phyloP scores from a whole-genome alignment of 2,329 filamentous ascomycete genomes.

The Leptoxyphium fumago region DNA sequence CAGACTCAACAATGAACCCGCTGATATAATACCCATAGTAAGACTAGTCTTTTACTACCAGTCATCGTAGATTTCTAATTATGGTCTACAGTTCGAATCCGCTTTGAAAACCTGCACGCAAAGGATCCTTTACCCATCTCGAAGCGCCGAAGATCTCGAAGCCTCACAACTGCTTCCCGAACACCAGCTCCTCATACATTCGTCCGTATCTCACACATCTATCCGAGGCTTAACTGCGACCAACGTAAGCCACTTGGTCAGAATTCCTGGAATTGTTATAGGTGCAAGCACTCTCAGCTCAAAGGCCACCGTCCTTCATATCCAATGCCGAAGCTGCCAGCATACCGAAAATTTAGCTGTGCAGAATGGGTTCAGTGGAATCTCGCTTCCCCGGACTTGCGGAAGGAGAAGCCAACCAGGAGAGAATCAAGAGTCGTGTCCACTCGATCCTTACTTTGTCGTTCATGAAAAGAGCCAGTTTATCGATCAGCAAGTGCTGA shows the following conservation, averaged over 20 bases:
- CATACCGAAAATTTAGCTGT: conserved; percentile 57
- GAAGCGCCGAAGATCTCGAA: conserved; percentile 45
- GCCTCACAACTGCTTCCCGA: conserved; percentile 42
- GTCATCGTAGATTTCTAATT: not conserved
- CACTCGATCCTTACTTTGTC: conserved; percentile 89
- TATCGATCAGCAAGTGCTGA: conserved; percentile 95
- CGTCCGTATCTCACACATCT: conserved; percentile 74
- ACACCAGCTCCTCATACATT: conserved; percentile 90
- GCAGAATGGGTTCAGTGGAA: conserved; percentile 71
- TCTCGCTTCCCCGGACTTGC: conserved; percentile 72
- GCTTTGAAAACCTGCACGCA: conserved; percentile 86
- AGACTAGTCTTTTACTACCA: conserved; percentile 12
- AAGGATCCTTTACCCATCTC: conserved; percentile 75
- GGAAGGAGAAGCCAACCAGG: conserved; percentile 33
- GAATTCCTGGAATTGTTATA: conserved; percentile 94
- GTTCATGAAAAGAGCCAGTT: conserved; percentile 88
- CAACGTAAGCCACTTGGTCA: conserved; percentile 85
- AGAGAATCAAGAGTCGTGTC: conserved; percentile 60
- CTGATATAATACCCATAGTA: conserved; percentile 83
- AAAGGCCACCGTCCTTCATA: conserved; percentile 73
- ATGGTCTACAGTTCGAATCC: conserved; percentile 57
- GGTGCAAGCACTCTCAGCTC: conserved; percentile 93
- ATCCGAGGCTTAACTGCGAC: conserved; percentile 89
- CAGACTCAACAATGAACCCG: conserved; percentile 73
- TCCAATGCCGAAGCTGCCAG: conserved; percentile 79